Percentiles rank a stretch among this genome's conserved stretches.
Conservation (phyloP, 345 rosid genomes). For the Hibiscus syriacus region DNA sequence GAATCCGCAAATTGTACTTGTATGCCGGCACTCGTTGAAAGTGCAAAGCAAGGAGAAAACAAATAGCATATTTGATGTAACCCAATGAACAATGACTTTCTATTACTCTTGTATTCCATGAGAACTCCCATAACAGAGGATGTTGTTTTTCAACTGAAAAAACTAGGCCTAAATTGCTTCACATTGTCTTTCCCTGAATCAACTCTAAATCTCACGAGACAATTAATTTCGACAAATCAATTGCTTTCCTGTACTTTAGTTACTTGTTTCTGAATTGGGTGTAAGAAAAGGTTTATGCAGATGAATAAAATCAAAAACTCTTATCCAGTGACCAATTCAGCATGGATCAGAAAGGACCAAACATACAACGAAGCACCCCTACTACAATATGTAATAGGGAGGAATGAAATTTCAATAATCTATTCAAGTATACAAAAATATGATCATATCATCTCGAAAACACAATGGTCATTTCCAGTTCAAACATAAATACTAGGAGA, state of each 20-base stretch:
- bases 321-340: not conserved
- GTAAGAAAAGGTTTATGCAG: not conserved
- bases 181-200: not conserved
- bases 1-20: not conserved
- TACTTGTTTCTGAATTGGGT: not conserved
- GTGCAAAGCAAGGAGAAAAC: not conserved
- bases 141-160: not conserved
- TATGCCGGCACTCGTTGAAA: not conserved
- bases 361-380: not conserved
- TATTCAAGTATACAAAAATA: no score
- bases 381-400: not conserved
- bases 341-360: not conserved
- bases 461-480: no score
- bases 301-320: not conserved
- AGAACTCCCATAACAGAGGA: not conserved
- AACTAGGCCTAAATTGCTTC: not conserved
- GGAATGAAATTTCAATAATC: not conserved
- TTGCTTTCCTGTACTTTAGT: not conserved
- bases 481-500: no score
- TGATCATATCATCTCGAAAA: no score
- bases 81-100: no score
- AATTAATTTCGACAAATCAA: not conserved
- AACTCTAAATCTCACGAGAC: not conserved
- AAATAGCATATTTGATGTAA: not conserved
- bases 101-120: not conserved